Base-by-base conservation (phyloP, 164 flowering plant genomes). In the Nymphaea colorata region DNA sequence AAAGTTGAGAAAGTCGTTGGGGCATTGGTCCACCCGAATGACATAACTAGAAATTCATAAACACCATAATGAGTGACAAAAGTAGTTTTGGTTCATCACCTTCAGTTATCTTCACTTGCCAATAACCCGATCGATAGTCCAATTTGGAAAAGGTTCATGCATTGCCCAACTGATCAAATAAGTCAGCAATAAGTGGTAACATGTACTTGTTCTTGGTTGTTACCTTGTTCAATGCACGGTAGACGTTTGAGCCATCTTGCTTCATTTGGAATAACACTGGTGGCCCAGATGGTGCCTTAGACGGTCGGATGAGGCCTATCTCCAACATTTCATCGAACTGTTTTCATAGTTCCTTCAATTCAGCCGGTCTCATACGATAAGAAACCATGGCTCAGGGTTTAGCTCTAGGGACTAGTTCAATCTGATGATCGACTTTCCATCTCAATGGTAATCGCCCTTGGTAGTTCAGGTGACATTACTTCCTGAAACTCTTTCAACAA, bases 161-260 rank as follows among this genome's bases (percentile, higher is more conserved):
- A 2, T 47, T 2, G 7, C 55, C 57, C 8, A 51, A 15, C 14
- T 51, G 15, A 15, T 51, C 57, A n/a, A n/a, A n/a, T n/a, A n/a
- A n/a, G n/a, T n/a, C n/a, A n/a, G n/a, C n/a, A n/a, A n/a, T 55
- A 0, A 75, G 4, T 0, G 61, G 53, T 3, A 75, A 5, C 4
- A 66, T 75, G 53, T 72, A 72, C 59, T 70, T 72, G 66, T 69
- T 73, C 45, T 69, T 47, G 6, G 65, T 10, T 4, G 62, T 61
- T 3, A 65, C n/a, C 16, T 73, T 69, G 61, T 65, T 65, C 4
- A 69, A 44, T 1, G 68, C 68, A 10, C 25, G 57, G 16, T 72
- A 75, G 43, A 10, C 10, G n/a, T 45, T 45, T 45, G 70, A 42
- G 0, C 73, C 68, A n/a, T 68, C 68, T 3, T 67, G 43, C 64